Conservation (phyloP, 2,329 filamentous ascomycete genomes). For the Exutisphaerella laricina region DNA sequence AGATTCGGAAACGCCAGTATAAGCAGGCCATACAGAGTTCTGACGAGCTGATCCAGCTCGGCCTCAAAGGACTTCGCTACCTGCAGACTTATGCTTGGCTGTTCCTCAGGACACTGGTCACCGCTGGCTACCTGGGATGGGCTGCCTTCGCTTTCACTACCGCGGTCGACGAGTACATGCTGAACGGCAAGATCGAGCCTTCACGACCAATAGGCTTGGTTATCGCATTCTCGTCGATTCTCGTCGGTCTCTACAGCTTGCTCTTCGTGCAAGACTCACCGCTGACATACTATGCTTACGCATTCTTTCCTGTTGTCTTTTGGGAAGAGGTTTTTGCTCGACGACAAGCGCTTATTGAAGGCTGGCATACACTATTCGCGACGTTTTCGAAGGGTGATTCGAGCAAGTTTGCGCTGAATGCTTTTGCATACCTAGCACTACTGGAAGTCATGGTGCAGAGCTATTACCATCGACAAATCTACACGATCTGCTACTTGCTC, state of each 20-base stretch:
- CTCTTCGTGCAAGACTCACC: constrained; percentile 77
- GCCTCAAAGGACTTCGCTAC: constrained; percentile 79
- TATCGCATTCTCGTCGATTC: constrained; percentile 65
- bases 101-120: constrained; percentile 83
- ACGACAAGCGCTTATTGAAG: constrained; percentile 62
- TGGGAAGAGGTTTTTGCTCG: constrained; percentile 93
- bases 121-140: constrained; percentile 89
- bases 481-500: constrained; percentile 72
- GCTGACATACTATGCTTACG: constrained; percentile 81
- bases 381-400: constrained; percentile 57
- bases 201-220: constrained; percentile 56
- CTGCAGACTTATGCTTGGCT: constrained; percentile 98
- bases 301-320: constrained; percentile 86
- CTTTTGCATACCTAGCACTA: constrained; percentile 63
- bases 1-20: constrained; percentile 62
- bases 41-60: constrained; percentile 67
- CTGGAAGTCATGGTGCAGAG: constrained; percentile 75
- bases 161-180: constrained; percentile 80
- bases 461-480: constrained; percentile 84
- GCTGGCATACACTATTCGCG: constrained; percentile 62
- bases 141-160: constrained; percentile 87
- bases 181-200: constrained; percentile 63
- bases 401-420: constrained; percentile 58
- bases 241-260: constrained; percentile 71
- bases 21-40: constrained; percentile 76